phyloP scores from a whole-genome alignment of 768 basidiomycete genomes.

The Lentinula lateritia region DNA sequence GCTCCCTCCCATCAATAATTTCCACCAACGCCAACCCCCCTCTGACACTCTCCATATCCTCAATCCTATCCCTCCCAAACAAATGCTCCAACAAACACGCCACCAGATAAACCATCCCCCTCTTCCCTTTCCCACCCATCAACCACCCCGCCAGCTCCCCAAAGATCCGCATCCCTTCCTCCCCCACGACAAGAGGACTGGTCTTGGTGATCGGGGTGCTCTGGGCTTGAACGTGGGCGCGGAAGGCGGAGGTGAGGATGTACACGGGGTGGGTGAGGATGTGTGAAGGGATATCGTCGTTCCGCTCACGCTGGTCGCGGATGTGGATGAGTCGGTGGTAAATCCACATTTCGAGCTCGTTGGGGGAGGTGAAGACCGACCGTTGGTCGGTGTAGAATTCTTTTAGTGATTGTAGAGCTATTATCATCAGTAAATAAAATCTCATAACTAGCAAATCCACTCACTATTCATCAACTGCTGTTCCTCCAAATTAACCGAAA shows the following conservation, averaged over 20 bases:
- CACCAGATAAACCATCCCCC: constrained; percentile 67
- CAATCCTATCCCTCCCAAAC: constrained; percentile 77
- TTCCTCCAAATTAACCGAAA: constrained; percentile 70
- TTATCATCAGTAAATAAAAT: no score
- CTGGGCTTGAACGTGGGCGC: constrained; percentile 71
- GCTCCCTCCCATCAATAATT: constrained; percentile 56
- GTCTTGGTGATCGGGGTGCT: constrained; percentile 71
- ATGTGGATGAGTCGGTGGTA: constrained; percentile 93
- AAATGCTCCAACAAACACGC: constrained; percentile 86
- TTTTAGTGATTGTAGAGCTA: constrained; percentile 88
- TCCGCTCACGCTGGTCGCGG: constrained; percentile 74
- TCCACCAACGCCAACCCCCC: constrained; percentile 52
- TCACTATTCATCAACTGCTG: constrained; percentile 90
- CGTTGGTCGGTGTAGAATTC: constrained; percentile 89
- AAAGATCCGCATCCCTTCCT: constrained; percentile 64
- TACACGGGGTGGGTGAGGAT: constrained; percentile 74
- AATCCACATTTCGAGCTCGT: constrained; percentile 93
- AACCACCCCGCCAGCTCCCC: constrained; percentile 55
- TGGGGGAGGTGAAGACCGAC: constrained; percentile 56
- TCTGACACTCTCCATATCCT: constrained; percentile 65
- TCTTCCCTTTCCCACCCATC: constrained; percentile 42
- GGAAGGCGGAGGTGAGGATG: constrained; percentile 76
- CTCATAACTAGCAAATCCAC: constrained; percentile 51
- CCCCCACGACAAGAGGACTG: constrained; percentile 59
- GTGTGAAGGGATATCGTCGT: constrained; percentile 62